Base-by-base conservation (phyloP, 768 basidiomycete genomes). In the Myochromella boudieri region DNA sequence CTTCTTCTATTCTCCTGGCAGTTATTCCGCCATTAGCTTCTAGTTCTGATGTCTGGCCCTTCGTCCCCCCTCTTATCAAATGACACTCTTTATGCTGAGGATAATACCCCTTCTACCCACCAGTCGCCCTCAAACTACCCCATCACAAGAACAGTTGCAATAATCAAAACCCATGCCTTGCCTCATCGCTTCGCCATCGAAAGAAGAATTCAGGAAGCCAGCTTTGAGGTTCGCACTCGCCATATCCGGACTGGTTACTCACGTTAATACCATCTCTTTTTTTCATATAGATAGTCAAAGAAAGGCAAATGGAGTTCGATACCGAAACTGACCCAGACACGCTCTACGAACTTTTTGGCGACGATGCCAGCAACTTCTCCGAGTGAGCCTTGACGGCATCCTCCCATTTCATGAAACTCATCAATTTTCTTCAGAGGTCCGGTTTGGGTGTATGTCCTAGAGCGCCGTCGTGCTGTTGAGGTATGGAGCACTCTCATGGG, bases 401-500 rank as follows among this genome's bases (percentile, higher is more conserved):
- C 31, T 28, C 33, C n/a, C 2, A 15, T 17, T 15, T 15, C 10
- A n/a, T 17, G 26, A 26, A 50, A 34, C 50, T 43, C 29, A 51
- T 40, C 27, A 31, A 48, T 34, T 44, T 48, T 39, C 46, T 49
- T 31, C 51, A 91, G 89, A 52, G 88, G 87, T 47, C 85, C 90
- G 15, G 87, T 91, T n/a, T 91, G 91, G 87, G 88, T 93, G 17
- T 93, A 91, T 64, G 85, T 93, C 29, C 84, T 93, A 51, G 91
- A 91, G 61, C 81, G 90, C 28, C 74, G 85, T 42, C 80, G 85
- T 29, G 86, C 91, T 5, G 84, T 93, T 38, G 83, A 90, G 64
- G 87, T 90, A 42, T 85, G 85, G 76, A 72, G 79, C 37, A 81
- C 84, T 0, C 79, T 92, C 57, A 87, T 91, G 77, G 86, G 87